Percentiles rank a stretch among this genome's conserved stretches.
Conservation (phyloP, 148 eudicot species). For the Diospyros lotus region DNA sequence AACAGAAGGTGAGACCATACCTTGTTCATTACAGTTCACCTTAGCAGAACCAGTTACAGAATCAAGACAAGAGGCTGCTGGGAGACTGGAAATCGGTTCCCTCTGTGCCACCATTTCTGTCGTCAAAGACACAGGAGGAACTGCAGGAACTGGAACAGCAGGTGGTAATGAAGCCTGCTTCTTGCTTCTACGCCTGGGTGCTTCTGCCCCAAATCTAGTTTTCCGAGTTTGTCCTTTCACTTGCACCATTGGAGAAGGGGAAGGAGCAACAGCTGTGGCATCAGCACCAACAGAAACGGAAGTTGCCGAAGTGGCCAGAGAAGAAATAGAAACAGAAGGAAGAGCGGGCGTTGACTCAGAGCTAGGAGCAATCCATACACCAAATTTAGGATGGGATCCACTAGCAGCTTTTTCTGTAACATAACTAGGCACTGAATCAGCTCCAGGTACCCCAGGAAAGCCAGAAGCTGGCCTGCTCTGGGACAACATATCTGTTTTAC, state of each 20-base stretch:
- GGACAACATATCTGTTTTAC: constrained; percentile 10
- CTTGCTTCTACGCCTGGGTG: constrained; percentile 60
- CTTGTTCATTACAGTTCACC: constrained; percentile 16
- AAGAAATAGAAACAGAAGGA: constrained; percentile 28
- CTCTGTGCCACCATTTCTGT: constrained; percentile 23
- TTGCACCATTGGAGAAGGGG: constrained; percentile 23
- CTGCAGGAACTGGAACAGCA: constrained; percentile 28
- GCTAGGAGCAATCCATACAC: constrained; percentile 30
- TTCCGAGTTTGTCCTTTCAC: constrained; percentile 47
- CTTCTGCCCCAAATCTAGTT: constrained; percentile 40
- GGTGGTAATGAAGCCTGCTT: constrained; percentile 30
- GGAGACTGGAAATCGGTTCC: constrained; percentile 18
- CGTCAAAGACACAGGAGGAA: constrained; percentile 29
- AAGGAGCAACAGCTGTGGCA: constrained; percentile 20
- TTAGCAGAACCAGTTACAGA: constrained; percentile 17
- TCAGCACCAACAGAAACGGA: constrained; percentile 14
- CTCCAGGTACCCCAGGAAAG: constrained; percentile 14
- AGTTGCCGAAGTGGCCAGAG: constrained; percentile 12
- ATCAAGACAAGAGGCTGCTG: constrained; percentile 8
- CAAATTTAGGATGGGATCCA: constrained; percentile 28
- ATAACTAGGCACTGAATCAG: constrained; percentile 23
- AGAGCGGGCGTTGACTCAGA: constrained; percentile 28
- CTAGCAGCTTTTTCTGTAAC: constrained; percentile 25
- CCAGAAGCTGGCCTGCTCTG: constrained; percentile 21
- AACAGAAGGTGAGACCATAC: constrained; percentile 18